Base-by-base conservation (phyloP, 2,329 filamentous ascomycete species). In the Penicillium sp. region DNA sequence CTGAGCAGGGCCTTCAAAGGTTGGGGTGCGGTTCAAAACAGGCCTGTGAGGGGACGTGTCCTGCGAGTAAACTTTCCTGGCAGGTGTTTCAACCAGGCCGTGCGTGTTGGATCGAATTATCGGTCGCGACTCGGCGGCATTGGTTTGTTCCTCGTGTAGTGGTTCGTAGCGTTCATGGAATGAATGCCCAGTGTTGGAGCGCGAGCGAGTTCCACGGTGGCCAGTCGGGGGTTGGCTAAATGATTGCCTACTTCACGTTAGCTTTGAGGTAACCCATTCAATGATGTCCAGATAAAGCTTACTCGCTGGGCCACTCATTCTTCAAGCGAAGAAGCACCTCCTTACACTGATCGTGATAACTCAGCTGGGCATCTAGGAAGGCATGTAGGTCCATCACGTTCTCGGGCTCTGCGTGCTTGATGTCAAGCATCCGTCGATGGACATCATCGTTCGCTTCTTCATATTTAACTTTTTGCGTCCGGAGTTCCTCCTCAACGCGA, bases 381-480 rank as follows among this genome's bases (percentile, higher is more conserved):
- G 87, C 82, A 3, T 88, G 88, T 60, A 98, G 82, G 72, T 97
- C 92, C 52, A 86, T 84, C 47, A 97, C 86, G 71, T 89, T 92
- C 66, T 98, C 94, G 48, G 83, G 84, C 78, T 98, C 94, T 23
- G 92, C 87, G 71, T 97, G 93, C 80, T 95, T 94, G 80, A 98
- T 96, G 73, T 98, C 94, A 78, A 96, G 88, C 95, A 98, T 98
- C 59, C 94, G 87, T 63, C 94, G 88, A 70, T 90, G 86, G 58
- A 98, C 93, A 71, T 98, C 94, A 73, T 98, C 94, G 73, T 87
- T 95, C 17, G 92, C 90, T 81, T 98, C 95, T 74, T 98, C 95
- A 73, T 97, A 98, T 79, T 98, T 98, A 70, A 92, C 91, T 77
- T 96, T 96, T 76, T 95, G 92, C 30, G 88, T 86, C 60, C 94